A percentile compares a stretch with the other conserved stretches of the same genome.
These are phyloP conservation scores for Tetradesmus obliquus DNA, from an alignment of 139 green algal genomes.

Conservation along the genomic window DNA sequence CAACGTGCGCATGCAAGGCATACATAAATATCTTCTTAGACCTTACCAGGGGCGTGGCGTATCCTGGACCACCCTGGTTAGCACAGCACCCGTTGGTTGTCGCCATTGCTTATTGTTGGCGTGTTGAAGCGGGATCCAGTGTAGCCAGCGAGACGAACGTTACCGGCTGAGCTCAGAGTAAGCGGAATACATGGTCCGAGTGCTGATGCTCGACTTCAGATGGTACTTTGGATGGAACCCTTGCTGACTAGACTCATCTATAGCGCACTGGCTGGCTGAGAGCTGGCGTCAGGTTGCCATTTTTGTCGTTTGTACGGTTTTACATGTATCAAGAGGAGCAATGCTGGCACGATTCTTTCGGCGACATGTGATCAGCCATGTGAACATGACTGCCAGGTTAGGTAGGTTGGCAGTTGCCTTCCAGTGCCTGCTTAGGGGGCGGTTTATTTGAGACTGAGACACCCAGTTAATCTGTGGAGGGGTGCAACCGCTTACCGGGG, in stretches of 20 bases:
- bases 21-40: neutral
- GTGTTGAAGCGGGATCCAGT: neutral
- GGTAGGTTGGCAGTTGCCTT: too few species aligned
- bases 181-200: neutral
- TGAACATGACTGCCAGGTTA: too few species aligned
- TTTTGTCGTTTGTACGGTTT: too few species aligned
- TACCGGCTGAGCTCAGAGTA: neutral
- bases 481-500: too few species aligned
- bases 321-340: too few species aligned
- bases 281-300: too few species aligned
- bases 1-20: neutral
- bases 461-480: too few species aligned
- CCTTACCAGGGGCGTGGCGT: constrained; percentile 57
- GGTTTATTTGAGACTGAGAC: too few species aligned
- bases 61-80: constrained; percentile 53
- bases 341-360: too few species aligned
- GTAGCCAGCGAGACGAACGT: neutral
- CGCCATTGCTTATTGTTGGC: neutral
- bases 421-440: too few species aligned
- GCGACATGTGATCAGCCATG: too few species aligned
- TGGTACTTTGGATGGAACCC: neutral
- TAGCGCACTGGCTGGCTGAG: too few species aligned
- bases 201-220: neutral
- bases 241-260: neutral
- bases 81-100: constrained; percentile 39